Evolutionary conservation across 345 rosid genomes (phyloP).

Genomic region (Sapria himalayana): DNA sequence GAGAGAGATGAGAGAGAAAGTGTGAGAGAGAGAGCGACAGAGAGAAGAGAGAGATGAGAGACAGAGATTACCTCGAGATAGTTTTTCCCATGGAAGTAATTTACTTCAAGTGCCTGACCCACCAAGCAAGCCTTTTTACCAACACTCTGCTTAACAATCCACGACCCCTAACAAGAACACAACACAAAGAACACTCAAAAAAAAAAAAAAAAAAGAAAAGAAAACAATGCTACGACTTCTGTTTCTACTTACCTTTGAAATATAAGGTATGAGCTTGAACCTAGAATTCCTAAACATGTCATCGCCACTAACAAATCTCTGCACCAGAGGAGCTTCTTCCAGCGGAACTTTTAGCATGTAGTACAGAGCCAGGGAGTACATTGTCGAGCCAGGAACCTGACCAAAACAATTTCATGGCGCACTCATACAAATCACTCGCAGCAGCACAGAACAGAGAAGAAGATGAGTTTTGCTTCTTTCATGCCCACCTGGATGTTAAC

Average conservation of each 20-base stretch:
- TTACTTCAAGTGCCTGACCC: constrained; percentile 52
- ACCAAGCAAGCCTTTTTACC: constrained; percentile 76
- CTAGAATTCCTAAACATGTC: constrained; percentile 81
- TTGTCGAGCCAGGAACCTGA: constrained; percentile 57
- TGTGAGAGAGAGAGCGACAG: too few species aligned
- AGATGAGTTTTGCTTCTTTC: too few species aligned
- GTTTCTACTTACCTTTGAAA: constrained; percentile 38
- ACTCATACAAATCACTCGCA: too few species aligned
- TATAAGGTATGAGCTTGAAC: constrained; percentile 79
- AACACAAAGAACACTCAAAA: constrained; percentile 1
- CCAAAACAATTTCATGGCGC: too few species aligned
- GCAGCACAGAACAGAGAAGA: too few species aligned
- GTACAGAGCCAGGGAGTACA: constrained; percentile 45
- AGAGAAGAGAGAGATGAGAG: too few species aligned
- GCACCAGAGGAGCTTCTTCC: constrained; percentile 49
- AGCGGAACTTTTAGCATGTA: constrained; percentile 53
- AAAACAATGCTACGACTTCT: neutral
- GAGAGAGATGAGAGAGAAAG: too few species aligned
- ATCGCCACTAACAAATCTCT: constrained; percentile 67
- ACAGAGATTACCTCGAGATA: constrained; percentile 50
- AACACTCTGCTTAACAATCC: constrained; percentile 93
- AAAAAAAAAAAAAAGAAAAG: neutral
- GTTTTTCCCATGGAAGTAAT: constrained; percentile 47
- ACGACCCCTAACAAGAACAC: constrained; percentile 45
- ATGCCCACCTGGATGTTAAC: constrained; percentile 51